Evolutionary conservation across 306 rosid genomes (phyloP).

Genomic region (Rosa persica): DNA sequence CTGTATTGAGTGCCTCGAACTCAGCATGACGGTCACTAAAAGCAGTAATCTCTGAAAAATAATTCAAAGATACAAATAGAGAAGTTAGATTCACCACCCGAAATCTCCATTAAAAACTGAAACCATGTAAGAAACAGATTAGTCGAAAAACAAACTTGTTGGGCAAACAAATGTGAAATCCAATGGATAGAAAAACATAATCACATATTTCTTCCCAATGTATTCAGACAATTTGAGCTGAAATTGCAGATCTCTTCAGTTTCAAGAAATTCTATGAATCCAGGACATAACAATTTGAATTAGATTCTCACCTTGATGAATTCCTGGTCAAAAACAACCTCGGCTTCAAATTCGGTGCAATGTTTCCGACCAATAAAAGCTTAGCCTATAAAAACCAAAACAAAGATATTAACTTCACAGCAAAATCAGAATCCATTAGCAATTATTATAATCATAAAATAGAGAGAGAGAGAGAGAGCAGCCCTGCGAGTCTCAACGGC

Average conservation of each 20-base stretch:
- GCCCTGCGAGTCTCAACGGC: no score
- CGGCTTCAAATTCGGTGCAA: conserved; percentile 90
- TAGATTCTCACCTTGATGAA: conserved; percentile 78
- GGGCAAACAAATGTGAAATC: conserved; percentile 98
- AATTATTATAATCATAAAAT: no score
- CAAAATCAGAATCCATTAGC: not conserved
- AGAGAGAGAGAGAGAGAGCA: no score
- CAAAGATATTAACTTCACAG: not conserved
- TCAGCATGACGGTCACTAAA: conserved; percentile 85
- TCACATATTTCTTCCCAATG: conserved; percentile 86
- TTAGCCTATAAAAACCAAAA: conserved; percentile 35
- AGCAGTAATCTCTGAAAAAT: conserved; percentile 81
- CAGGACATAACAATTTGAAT: no score
- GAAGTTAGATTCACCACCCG: not conserved
- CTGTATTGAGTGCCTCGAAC: conserved; percentile 66
- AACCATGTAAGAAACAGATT: conserved; percentile 9
- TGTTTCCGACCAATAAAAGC: conserved; percentile 72
- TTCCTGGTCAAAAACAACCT: conserved; percentile 91
- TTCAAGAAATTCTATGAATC: no score
- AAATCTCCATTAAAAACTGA: conserved; percentile 8
- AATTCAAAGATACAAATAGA: not conserved
- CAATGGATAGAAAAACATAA: conserved; percentile 92
- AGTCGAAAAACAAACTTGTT: conserved; percentile 57
- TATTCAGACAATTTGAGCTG: conserved; percentile 92
- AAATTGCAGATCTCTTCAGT: conserved; percentile 14